phyloP scores from a whole-genome alignment of 225 moss, liverwort and hornwort genomes.

The Physcomitrium patens region DNA sequence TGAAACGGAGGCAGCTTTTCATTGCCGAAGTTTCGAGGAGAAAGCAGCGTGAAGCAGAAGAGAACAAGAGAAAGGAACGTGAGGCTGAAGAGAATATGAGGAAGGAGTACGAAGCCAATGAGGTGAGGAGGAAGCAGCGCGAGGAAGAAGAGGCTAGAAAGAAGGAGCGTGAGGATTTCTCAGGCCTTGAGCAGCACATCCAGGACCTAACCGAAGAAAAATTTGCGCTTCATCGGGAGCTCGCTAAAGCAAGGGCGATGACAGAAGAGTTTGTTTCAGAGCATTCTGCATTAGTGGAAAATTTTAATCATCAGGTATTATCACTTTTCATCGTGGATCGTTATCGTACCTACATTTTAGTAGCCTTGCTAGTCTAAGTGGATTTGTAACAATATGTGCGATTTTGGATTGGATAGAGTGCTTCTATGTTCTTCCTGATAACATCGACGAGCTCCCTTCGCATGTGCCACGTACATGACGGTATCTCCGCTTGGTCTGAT shows the following conservation, averaged over 20 bases:
- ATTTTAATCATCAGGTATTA: slow-evolving; percentile 88
- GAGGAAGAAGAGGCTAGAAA: slow-evolving; percentile 57
- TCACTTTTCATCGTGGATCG: slow-evolving; percentile 4
- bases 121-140: slow-evolving; percentile 46
- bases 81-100: slow-evolving; percentile 54
- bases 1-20: slow-evolving; percentile 46
- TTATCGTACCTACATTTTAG: neutral
- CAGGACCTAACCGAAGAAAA: slow-evolving; percentile 98
- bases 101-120: slow-evolving; percentile 55
- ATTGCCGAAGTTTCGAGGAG: slow-evolving; percentile 48
- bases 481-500: neutral
- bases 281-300: slow-evolving; percentile 77
- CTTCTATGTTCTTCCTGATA: neutral
- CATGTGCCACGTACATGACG: neutral
- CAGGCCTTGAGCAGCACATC: slow-evolving; percentile 93
- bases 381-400: neutral
- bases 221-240: slow-evolving; percentile 84
- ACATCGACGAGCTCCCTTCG: neutral
- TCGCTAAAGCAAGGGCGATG: slow-evolving; percentile 72
- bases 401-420: neutral
- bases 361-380: too few relatives aligned
- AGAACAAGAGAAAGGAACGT: slow-evolving; percentile 46
- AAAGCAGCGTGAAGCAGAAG: slow-evolving; percentile 54
- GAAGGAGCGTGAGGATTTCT: slow-evolving; percentile 70
- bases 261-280: slow-evolving; percentile 81